Base-by-base conservation (phyloP, 1,284 basidiomycete genomes). In the Ganoderma multipileum region DNA sequence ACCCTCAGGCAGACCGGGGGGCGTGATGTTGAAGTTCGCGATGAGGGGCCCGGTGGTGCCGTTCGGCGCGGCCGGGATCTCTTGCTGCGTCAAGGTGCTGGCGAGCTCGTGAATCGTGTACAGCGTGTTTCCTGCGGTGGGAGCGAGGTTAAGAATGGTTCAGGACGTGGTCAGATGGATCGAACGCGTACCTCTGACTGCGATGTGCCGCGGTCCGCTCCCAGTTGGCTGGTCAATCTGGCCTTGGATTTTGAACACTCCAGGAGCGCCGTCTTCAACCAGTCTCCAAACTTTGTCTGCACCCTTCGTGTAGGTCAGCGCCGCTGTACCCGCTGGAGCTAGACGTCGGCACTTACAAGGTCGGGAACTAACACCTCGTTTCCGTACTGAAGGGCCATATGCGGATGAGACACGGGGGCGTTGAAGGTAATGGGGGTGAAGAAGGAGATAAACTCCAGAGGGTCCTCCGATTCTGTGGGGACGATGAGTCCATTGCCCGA, bases 121-220 rank as follows among this genome's bases (percentile, higher is more conserved):
- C 11, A 92, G 78, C 65, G 83, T 84, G 64, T 86, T 78, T 55
- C 87, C 90, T 91, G 69, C 18, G 18, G 9, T 36, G 23, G 18
- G 23, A 28, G 18, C n/a, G 3, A 41, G 26, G 30, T 47, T 14
- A 47, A 20, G 9, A 14, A 16, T 7, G n/a, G n/a, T 28, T 42
- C 18, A 47, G 30, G 9, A n/a, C 20, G 26, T 6, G 38, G 60
- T 59, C 2, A 62, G 26, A 23, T n/a, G 61, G 33, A 61, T 36
- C 26, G 52, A 42, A 30, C 38, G 73, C 82, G 47, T 75, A 89
- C 89, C 82, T 71, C 81, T 80, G 59, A 88, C 82, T 9, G 84
- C 84, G 64, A 89, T 87, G 77, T 91, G 90, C 36, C 90, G 81
- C 0, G 92, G 91, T 2, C 91, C 91, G 67, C 88, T 91, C 18